A percentile compares a stretch with the other conserved stretches of the same genome.
phyloP scores from a whole-genome alignment of 1,139 yeast genomes.

The Geotrichum cucujoidarum region DNA sequence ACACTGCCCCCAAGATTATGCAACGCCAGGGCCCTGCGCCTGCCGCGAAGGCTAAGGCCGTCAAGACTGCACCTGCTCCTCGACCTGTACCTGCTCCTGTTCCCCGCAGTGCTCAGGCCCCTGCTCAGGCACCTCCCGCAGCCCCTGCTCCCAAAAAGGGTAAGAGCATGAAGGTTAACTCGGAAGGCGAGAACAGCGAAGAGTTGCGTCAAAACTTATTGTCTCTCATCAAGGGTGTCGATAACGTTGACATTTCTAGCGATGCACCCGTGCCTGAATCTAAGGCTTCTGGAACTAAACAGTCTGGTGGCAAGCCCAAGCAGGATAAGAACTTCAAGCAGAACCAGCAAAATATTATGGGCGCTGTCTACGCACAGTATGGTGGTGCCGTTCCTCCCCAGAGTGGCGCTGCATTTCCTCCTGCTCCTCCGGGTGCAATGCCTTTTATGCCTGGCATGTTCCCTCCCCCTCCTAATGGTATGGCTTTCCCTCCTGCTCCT shows the following conservation, averaged over 20 bases:
- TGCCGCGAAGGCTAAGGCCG: background rate
- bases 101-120: background rate
- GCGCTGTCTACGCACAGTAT: constrained; percentile 40
- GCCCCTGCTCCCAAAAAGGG: background rate
- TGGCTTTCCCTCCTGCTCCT: constrained; percentile 20
- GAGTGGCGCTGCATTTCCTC: constrained; percentile 28
- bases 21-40: background rate
- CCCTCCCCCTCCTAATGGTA: constrained; percentile 20
- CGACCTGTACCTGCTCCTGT: background rate
- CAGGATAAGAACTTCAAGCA: constrained; percentile 25
- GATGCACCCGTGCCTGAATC: constrained; percentile 18
- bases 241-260: constrained; percentile 21
- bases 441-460: constrained; percentile 24
- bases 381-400: constrained; percentile 36
- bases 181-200: constrained; percentile 19
- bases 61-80: background rate
- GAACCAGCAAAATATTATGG: constrained; percentile 42
- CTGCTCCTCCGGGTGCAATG: constrained; percentile 21
- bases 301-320: constrained; percentile 39
- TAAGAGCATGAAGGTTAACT: constrained; percentile 5
- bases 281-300: constrained; percentile 21
- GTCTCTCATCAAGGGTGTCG: constrained; percentile 38
- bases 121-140: constrained; percentile 8
- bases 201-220: constrained; percentile 40
- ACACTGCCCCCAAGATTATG: background rate